A percentile compares a stretch with the other conserved stretches of the same genome.
phyloP scores from a whole-genome alignment of 495 filamentous ascomycete species.

The Peziza echinospora region DNA sequence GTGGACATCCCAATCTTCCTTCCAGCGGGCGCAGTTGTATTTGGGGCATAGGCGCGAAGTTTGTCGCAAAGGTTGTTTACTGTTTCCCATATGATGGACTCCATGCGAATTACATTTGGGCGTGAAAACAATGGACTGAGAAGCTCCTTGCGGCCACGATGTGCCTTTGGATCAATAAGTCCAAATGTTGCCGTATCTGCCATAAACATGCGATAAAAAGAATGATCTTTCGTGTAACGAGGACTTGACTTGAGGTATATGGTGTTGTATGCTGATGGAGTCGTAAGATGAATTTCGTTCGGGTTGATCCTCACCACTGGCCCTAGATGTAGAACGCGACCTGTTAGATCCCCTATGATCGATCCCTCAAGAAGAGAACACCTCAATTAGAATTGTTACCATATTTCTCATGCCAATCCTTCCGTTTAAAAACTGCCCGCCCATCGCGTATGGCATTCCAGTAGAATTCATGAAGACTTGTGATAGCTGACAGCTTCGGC shows the following conservation, averaged over 20 bases:
- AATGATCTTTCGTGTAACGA: background rate
- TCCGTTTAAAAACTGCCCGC: constrained; percentile 24
- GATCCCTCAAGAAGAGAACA: background rate
- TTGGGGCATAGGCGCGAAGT: background rate
- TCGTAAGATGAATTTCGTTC: constrained; percentile 22
- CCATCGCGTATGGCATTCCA: constrained; percentile 25
- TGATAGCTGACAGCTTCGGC: constrained; percentile 30
- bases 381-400: constrained; percentile 19
- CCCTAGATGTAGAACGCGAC: constrained; percentile 14
- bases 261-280: constrained; percentile 1
- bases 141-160: background rate
- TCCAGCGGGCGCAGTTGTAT: background rate
- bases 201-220: background rate
- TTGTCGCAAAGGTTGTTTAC: background rate
- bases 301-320: constrained; percentile 24
- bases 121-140: background rate
- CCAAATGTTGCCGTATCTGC: background rate
- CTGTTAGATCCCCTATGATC: no score
- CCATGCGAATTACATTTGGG: background rate
- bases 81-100: background rate
- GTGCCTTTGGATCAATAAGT: background rate
- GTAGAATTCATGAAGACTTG: constrained; percentile 29
- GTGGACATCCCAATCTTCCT: background rate
- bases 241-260: background rate
- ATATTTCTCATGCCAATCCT: constrained; percentile 28